Base-by-base conservation (phyloP, 139 green algal genomes). In the Coelastrella sp. region DNA sequence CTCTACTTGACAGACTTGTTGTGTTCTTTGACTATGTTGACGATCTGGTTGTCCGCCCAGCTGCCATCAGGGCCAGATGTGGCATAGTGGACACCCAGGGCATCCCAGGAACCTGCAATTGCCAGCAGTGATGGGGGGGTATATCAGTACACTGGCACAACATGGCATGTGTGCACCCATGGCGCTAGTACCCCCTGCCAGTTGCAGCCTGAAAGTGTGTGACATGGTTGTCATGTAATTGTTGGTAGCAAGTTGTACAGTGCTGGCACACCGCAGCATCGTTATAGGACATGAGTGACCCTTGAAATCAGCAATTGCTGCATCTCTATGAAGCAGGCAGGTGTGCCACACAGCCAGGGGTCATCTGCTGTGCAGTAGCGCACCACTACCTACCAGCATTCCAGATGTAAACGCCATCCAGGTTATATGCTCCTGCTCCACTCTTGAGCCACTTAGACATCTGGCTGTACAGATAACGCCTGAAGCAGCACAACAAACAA, bases 361-460 rank as follows among this genome's bases (percentile, higher is more conserved):
- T 32, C 3, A 5, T 76, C 5, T 47, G 68, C 68, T 22, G 5
- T 2, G 22, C 17, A 32, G 16, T 6, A 32, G 16, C 4, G 47
- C 47, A 83, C 5, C 77, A n/a, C 32, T 19, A 10, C 84, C n/a
- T 80, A 91, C 80, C 88, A 78, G 88, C 88, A 1, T 8, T 84
- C 88, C 88, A 91, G 6, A 88, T 71, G 19, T 91, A 91, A 16
- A 91, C n/a, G 10, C n/a, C 22, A 17, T 88, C 66, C 57, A 91
- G 23, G 11, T 75, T 59, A 71, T 85, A 91, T 4, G 54, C 23
- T 4, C 80, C 71, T 22, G 64, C 88, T 7, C 80, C 68, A 16
- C 57, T 64, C 8, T 73, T 73, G 14, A 91, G 80, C 80, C 80
- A 91, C 23, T 91, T 22, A 19, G 71, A 32, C 8, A 82, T 91